Conservation (phyloP, 345 rosid species). For the Erodium maritimum region DNA sequence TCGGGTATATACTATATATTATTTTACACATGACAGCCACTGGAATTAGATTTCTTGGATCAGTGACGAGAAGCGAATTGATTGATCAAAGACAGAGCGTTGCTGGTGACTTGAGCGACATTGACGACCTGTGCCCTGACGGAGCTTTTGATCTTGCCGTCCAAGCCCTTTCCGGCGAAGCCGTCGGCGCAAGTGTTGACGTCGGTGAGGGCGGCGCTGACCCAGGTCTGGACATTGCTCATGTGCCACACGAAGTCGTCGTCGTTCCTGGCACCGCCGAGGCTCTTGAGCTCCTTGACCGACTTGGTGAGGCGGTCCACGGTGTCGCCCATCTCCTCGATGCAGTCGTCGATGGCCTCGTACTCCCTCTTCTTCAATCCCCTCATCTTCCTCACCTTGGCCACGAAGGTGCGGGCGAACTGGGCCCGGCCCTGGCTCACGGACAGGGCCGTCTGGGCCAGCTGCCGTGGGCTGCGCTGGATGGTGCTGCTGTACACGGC, state of each 20-base stretch:
- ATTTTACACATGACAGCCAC: too few species aligned
- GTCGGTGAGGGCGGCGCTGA: conserved; percentile 82
- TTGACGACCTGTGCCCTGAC: conserved; percentile 37
- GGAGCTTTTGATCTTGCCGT: conserved; percentile 59
- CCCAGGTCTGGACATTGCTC: conserved; percentile 88
- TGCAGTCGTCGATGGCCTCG: conserved; percentile 62
- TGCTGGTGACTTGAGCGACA: conserved; percentile 26
- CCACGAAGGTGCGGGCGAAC: conserved; percentile 43
- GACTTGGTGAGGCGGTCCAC: conserved; percentile 62
- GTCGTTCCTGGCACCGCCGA: conserved; percentile 27
- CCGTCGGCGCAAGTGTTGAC: conserved; percentile 80
- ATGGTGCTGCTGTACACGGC: conserved; percentile 39
- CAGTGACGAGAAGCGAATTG: conserved; percentile 7
- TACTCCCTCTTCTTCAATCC: conserved; percentile 43
- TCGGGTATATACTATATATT: too few species aligned
- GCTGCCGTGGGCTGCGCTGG: conserved; percentile 43
- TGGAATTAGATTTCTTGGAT: background rate
- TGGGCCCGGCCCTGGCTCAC: conserved; percentile 52
- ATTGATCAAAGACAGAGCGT: conserved; percentile 12
- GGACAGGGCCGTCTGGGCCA: conserved; percentile 63
- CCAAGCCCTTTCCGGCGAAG: conserved; percentile 45
- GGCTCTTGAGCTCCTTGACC: conserved; percentile 39
- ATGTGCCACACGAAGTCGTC: conserved; percentile 47
- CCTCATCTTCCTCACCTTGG: conserved; percentile 36
- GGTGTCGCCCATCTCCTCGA: conserved; percentile 52